Percentiles rank a stretch among this genome's conserved stretches.
phyloP scores from a whole-genome alignment of 176 grass and related monocot species.

The Carex pumila region DNA sequence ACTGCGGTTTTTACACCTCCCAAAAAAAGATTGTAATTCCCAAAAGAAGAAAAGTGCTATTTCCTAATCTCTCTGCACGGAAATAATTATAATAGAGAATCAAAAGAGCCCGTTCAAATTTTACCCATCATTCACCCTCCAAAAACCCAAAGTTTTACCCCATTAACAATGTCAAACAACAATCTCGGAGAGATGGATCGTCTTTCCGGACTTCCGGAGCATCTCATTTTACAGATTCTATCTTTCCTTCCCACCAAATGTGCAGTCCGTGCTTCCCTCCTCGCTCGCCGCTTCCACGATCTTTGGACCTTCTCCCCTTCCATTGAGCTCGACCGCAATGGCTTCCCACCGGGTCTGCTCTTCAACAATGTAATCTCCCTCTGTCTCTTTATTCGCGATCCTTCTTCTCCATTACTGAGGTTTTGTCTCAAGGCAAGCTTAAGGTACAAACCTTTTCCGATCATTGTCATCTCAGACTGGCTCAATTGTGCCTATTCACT shows the following conservation, averaged over 20 bases:
- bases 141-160: too few species aligned
- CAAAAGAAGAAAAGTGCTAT: too few species aligned
- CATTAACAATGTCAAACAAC: too few species aligned
- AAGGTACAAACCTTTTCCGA: not conserved
- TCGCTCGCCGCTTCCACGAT: not conserved
- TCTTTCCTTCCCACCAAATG: not conserved
- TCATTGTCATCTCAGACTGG: not conserved
- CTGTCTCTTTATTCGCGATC: not conserved
- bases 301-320: slow-evolving; percentile 4
- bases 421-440: not conserved
- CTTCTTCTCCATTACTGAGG: not conserved
- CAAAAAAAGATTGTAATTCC: too few species aligned
- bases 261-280: not conserved
- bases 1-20: too few species aligned
- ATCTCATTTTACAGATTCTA: not conserved
- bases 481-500: not conserved
- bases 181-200: too few species aligned
- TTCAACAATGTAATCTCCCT: not conserved
- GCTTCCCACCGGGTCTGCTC: not conserved
- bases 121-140: too few species aligned
- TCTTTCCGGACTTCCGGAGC: not conserved
- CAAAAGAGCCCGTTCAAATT: too few species aligned
- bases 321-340: not conserved
- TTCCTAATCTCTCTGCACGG: too few species aligned
- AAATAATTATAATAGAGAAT: too few species aligned